phyloP scores from a whole-genome alignment of 805 yeast genomes.

The Saccharomyces mikatae region DNA sequence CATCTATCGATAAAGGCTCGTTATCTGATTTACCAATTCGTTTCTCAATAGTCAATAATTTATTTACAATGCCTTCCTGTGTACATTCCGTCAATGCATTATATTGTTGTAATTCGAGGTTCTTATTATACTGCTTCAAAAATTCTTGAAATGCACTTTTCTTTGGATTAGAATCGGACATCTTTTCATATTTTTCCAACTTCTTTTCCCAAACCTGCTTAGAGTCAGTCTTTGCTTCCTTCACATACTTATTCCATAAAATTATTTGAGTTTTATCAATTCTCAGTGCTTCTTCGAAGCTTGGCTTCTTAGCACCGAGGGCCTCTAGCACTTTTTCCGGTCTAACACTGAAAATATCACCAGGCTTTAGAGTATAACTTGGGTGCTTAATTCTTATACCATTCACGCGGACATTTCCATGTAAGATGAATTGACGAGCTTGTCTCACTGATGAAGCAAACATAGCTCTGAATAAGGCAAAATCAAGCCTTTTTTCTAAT shows the following conservation, averaged over 20 bases:
- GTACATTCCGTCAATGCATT: slow-evolving; percentile 30
- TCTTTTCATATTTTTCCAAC: slow-evolving; percentile 14
- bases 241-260: slow-evolving; percentile 69
- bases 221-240: slow-evolving; percentile 44
- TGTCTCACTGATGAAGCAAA: slow-evolving; percentile 91
- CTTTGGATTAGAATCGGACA: slow-evolving; percentile 22
- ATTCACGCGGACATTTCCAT: slow-evolving; percentile 78
- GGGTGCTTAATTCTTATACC: slow-evolving; percentile 76
- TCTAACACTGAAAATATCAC: slow-evolving; percentile 77
- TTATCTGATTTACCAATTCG: neutral
- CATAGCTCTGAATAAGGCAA: slow-evolving; percentile 84
- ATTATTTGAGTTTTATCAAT: slow-evolving; percentile 65
- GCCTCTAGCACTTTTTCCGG: slow-evolving; percentile 84
- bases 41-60: slow-evolving; percentile 32
- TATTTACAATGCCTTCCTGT: slow-evolving; percentile 40
- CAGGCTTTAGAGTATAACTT: slow-evolving; percentile 65
- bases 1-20: neutral
- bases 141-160: slow-evolving; percentile 20
- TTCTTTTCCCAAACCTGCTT: slow-evolving; percentile 22
- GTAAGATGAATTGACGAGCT: slow-evolving; percentile 78
- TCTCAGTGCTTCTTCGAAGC: slow-evolving; percentile 55
- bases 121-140: slow-evolving; percentile 19
- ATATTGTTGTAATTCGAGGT: slow-evolving; percentile 16
- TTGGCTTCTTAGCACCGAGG: slow-evolving; percentile 78
- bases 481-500: slow-evolving; percentile 80